Evolutionary conservation across 176 grass and related monocot species (phyloP), one percentile per base, ranked within the genome.

Genomic region (Musa troglodytarum): DNA sequence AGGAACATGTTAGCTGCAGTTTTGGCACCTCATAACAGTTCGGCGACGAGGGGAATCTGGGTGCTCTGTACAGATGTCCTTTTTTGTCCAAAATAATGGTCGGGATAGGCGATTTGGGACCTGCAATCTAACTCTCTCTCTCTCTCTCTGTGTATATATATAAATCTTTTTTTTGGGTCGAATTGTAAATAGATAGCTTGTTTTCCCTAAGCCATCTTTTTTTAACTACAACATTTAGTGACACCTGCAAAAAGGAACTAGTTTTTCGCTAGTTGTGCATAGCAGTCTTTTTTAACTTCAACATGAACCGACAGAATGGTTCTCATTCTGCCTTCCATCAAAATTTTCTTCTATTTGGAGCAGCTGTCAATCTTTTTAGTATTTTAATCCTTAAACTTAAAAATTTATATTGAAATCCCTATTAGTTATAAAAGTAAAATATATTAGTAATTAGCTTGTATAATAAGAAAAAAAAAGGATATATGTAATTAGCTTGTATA

Each of bases 1-100:
- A 88, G 70, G 96, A 99, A 63, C 88, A 99, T 84, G 74, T 99
- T 81, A 87, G 90, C 88, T 95, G 79, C 73, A 92, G 86, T 84
- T 99, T 99, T 52, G 91, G 96, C 78, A 88, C 81, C 55, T 89
- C 82, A 80, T 99, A 94, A 76, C 71, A 21, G 4, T 43, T 43
- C 0, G 4, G 34, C 4, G 74, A 23, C 22, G 29, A 61, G 10
- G 13, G 14, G 26, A 16, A 34, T 29, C 24, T 34, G 24, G 10
- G 3, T 14, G 14, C 2, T 34, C 65, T 68, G 65, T 34, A 43
- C 65, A 68, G 26, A 43, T 15, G 25, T 68, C 25, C 22, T 22
- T 68, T 68, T 6, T 68, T 10, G 3, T 43, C 34, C 65, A 34
- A 68, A 69, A 50, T 50, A 7, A 69, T 50, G 67, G 8, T 16